Evolutionary conservation across 495 filamentous ascomycete species (phyloP).

Genomic region (Bathelium albidoporum): DNA sequence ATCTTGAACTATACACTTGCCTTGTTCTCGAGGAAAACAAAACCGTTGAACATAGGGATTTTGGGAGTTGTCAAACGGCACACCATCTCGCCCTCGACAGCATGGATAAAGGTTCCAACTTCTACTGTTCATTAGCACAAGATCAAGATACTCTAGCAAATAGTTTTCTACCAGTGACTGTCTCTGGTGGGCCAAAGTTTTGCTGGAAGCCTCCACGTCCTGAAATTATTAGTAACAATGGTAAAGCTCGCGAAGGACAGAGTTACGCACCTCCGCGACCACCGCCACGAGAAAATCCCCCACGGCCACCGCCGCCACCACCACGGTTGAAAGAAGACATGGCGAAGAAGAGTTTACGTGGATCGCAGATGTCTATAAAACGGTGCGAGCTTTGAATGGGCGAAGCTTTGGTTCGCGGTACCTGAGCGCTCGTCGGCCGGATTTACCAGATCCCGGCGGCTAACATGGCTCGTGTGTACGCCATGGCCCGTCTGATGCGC

Average conservation of each 20-base stretch:
- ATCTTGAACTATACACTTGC: constrained; percentile 28
- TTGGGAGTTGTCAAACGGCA: constrained; percentile 89
- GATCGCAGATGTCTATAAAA: background rate
- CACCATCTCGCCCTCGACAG: constrained; percentile 92
- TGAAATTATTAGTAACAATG: constrained; percentile 14
- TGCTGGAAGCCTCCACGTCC: constrained; percentile 55
- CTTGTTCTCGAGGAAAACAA: constrained; percentile 98
- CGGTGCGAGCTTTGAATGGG: background rate
- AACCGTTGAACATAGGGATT: constrained; percentile 97
- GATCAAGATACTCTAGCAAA: constrained; percentile 23
- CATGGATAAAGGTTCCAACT: constrained; percentile 88
- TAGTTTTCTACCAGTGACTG: constrained; percentile 49
- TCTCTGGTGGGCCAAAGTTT: constrained; percentile 56
- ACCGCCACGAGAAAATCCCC: constrained; percentile 20
- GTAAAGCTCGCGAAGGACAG: no score
- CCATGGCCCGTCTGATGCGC: no score
- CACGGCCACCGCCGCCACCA: constrained; percentile 27
- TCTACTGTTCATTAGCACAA: constrained; percentile 40
- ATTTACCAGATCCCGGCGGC: no score
- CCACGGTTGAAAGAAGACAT: constrained; percentile 20
- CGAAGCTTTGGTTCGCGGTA: background rate
- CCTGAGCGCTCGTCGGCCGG: no score
- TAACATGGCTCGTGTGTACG: no score
- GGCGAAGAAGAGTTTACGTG: background rate
- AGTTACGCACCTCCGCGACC: constrained; percentile 26